These are phyloP conservation scores for Podaxis mareebaensis DNA, from an alignment of 768 basidiomycete species.

Conservation along the genomic window DNA sequence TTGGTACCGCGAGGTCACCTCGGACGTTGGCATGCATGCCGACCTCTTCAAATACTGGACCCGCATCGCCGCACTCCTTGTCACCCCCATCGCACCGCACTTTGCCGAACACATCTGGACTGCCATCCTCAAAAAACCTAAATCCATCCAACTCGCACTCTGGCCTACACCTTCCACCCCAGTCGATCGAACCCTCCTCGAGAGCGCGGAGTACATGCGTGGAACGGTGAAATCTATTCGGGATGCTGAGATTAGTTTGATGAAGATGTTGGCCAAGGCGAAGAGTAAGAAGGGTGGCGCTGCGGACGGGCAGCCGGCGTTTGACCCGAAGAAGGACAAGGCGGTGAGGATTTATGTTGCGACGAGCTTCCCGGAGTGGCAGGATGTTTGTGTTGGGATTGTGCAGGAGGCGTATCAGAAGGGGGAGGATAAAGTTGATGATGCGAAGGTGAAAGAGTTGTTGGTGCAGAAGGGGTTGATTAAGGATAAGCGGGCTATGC, in stretches of 20 bases:
- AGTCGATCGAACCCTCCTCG: conserved; percentile 66
- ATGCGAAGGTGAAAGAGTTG: conserved; percentile 69
- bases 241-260: conserved; percentile 76
- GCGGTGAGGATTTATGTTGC: conserved; percentile 90
- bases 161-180: conserved; percentile 73
- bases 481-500: conserved; percentile 97
- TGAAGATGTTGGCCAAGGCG: conserved; percentile 80
- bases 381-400: conserved; percentile 76
- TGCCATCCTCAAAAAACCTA: conserved; percentile 66
- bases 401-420: conserved; percentile 68
- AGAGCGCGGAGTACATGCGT: conserved; percentile 85
- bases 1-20: conserved; percentile 93
- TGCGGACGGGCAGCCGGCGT: conserved; percentile 43
- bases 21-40: conserved; percentile 87
- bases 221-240: conserved; percentile 89
- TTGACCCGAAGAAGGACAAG: conserved; percentile 86
- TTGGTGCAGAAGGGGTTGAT: conserved; percentile 75
- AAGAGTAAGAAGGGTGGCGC: conserved; percentile 53
- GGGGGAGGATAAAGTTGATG: conserved; percentile 70
- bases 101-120: conserved; percentile 91
- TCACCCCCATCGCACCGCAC: conserved; percentile 90
- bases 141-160: conserved; percentile 77
- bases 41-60: conserved; percentile 90
- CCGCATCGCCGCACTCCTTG: conserved; percentile 73
- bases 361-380: conserved; percentile 91